A percentile compares a stretch with the other conserved stretches of the same genome.
phyloP scores from a whole-genome alignment of 1,139 yeast genomes.

The Hemisphaericaspora subhashii region DNA sequence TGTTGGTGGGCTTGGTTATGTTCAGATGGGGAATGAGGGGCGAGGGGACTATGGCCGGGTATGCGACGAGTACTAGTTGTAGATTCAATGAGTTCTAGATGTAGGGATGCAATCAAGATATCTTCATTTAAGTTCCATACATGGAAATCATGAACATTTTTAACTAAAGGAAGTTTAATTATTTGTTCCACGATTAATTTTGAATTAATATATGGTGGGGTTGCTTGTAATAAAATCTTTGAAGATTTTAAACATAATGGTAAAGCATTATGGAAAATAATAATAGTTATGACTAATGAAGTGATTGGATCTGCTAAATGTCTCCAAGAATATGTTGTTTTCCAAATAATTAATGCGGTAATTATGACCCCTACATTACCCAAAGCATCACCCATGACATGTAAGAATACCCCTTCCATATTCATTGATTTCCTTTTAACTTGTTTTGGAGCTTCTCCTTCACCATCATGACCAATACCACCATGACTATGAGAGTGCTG shows the following conservation, averaged over 20 bases:
- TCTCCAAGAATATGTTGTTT: slow-evolving; percentile 86
- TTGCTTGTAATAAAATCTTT: slow-evolving; percentile 86
- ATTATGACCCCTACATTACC: slow-evolving; percentile 93
- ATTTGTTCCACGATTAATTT: slow-evolving; percentile 72
- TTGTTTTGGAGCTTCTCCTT: background rate
- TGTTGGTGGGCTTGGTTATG: background rate
- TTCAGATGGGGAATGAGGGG: background rate
- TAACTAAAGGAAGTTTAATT: slow-evolving; percentile 64
- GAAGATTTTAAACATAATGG: slow-evolving; percentile 89
- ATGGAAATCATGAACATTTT: slow-evolving; percentile 91
- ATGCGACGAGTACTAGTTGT: slow-evolving; percentile 2
- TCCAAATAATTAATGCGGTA: slow-evolving; percentile 92
- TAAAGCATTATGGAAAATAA: slow-evolving; percentile 86
- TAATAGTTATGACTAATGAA: slow-evolving; percentile 80
- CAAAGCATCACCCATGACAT: slow-evolving; percentile 92
- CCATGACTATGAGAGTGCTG: slow-evolving; percentile 4
- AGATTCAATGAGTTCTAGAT: slow-evolving; percentile 65
- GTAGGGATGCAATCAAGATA: slow-evolving; percentile 83
- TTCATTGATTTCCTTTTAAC: slow-evolving; percentile 65
- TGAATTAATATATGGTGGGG: slow-evolving; percentile 80
- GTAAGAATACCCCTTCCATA: slow-evolving; percentile 96
- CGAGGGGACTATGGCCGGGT: slow-evolving; percentile 2
- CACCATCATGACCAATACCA: slow-evolving; percentile 11
- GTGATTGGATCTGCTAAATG: slow-evolving; percentile 83
- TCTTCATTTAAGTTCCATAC: slow-evolving; percentile 95